These are phyloP conservation scores for apple (Malus domestica) DNA, from an alignment of 306 rosid species.

Conservation along the genomic window DNA sequence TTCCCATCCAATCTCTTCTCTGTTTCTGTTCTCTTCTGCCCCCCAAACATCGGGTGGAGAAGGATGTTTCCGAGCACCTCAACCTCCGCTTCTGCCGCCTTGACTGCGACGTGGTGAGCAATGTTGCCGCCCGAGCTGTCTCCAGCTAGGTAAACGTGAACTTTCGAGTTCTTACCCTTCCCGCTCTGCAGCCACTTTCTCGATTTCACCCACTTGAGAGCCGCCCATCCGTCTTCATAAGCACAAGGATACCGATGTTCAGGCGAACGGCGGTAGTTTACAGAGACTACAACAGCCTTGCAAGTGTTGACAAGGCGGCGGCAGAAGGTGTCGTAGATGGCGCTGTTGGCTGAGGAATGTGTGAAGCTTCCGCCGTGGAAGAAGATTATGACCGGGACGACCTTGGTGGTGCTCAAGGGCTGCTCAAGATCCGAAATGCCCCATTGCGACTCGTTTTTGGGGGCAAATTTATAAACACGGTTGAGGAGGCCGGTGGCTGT, in stretches of 20 bases:
- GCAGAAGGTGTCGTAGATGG: constrained; percentile 82
- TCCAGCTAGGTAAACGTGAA: constrained; percentile 68
- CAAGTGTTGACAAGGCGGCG: constrained; percentile 65
- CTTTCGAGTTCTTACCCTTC: constrained; percentile 66
- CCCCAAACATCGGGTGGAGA: constrained; percentile 88
- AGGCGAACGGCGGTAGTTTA: constrained; percentile 72
- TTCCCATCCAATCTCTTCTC: constrained; percentile 70
- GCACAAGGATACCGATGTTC: constrained; percentile 78
- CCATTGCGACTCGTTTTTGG: constrained; percentile 35
- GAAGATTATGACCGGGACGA: constrained; percentile 71
- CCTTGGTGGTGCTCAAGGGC: constrained; percentile 54
- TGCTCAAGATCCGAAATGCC: constrained; percentile 46
- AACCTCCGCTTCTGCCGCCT: constrained; percentile 56
- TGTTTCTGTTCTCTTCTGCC: constrained; percentile 52
- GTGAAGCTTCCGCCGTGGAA: constrained; percentile 94
- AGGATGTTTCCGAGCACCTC: constrained; percentile 78
- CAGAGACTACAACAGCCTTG: constrained; percentile 77
- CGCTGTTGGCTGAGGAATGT: constrained; percentile 85
- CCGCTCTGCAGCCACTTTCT: constrained; percentile 82
- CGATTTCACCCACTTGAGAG: constrained; percentile 73
- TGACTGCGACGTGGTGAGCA: constrained; percentile 68
- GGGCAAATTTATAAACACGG: constrained; percentile 57
- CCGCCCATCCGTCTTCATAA: constrained; percentile 79
- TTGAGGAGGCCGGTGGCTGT: constrained; percentile 55
- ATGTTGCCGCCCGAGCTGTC: constrained; percentile 90